Evolutionary conservation across 768 basidiomycete species (phyloP).

Genomic region (Lentinula aciculospora): DNA sequence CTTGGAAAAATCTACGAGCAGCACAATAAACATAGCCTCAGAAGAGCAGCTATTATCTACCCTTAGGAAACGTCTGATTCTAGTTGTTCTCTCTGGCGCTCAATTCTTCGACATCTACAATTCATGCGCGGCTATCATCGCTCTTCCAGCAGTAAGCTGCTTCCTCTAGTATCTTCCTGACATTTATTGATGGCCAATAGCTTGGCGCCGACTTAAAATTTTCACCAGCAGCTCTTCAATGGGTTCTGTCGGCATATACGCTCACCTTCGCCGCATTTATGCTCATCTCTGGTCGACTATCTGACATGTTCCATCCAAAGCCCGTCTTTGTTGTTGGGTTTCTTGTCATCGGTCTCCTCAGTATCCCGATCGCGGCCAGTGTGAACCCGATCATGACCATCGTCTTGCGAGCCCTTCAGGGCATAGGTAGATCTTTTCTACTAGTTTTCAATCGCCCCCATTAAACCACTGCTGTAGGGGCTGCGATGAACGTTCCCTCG

Average conservation of each 20-base stretch:
- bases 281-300: constrained; percentile 11
- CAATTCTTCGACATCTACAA: constrained; percentile 34
- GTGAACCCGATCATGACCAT: constrained; percentile 1
- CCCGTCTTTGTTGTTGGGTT: constrained; percentile 9
- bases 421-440: neutral
- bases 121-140: constrained; percentile 25
- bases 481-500: constrained; percentile 10
- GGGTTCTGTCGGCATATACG: constrained; percentile 26
- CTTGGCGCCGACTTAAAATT: constrained; percentile 30
- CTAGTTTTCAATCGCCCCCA: too few species aligned
- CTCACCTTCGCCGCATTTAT: constrained; percentile 12
- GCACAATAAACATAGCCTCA: neutral
- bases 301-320: constrained; percentile 11
- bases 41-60: neutral
- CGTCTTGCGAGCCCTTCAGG: constrained; percentile 5
- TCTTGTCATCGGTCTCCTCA: constrained; percentile 1
- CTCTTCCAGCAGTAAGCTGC: constrained; percentile 25
- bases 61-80: constrained; percentile 12
- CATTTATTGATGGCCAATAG: constrained; percentile 23
- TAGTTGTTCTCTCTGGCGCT: constrained; percentile 26
- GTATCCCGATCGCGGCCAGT: neutral
- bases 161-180: constrained; percentile 22
- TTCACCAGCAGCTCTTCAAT: neutral
- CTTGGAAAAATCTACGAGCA: neutral
- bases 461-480: constrained; percentile 14